Evolutionary conservation across 192 early-diverging fungal species (phyloP), one percentile per base, ranked within the genome.

Genomic region (Coemansia sp.): DNA sequence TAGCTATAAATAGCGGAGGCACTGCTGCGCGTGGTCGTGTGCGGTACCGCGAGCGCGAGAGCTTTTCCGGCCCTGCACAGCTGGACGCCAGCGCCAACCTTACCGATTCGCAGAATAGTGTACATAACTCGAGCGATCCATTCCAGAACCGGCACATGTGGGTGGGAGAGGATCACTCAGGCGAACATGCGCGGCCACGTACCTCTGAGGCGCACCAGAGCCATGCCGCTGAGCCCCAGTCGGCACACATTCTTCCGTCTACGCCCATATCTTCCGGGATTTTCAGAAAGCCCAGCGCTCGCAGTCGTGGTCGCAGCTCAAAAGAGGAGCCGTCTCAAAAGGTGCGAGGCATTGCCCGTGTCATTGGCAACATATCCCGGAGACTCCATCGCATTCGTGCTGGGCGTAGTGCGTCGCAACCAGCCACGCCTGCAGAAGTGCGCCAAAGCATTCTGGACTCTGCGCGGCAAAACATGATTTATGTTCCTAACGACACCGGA

Each of bases 41-140:
- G 39, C 39, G 20, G 23, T 15, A 58, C 51, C 52, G 34, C 57
- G 57, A 71, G 45, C 72, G 66, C 14, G 72, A 76, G 58, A 76
- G 72, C 58, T 76, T 76, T 42, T 76, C 72, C 21, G 72, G 62
- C 9, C 66, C 72, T 2, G 66, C 66, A 16, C 72, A 76, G 42
- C 55, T 76, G 12, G 72, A 69, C 12, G 62, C 54, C 38, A 64
- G 66, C 51, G 56, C 72, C 12, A 59, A 69, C 55, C 30, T 58
- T 21, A 61, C 72, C 3, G 63, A 69, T 43, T 76, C 72, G 30
- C 58, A 60, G 46, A 56, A 30, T 46, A 76, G 62, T 54, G 37
- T 50, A 7, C 48, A 38, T 15, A 41, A 41, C 40, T 11, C 26
- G 3, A 66, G 53, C 32, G 62, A 60, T 32, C 72, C 53, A 8